These are phyloP conservation scores for Apiospora aurea DNA, from an alignment of 2,329 filamentous ascomycete species.

Conservation along the genomic window DNA sequence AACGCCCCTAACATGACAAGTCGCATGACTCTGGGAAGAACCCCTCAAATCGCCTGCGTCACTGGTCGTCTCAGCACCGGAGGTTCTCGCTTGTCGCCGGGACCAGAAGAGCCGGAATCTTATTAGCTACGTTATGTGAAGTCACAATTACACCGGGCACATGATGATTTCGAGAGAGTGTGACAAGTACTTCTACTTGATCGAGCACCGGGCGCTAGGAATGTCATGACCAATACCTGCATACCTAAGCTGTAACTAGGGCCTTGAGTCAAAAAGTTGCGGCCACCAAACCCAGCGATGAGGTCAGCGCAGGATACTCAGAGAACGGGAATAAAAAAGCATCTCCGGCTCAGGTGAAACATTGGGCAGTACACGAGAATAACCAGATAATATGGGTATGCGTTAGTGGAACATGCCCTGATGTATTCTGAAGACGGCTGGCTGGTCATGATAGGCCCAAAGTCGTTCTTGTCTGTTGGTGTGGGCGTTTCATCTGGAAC, in stretches of 20 bases:
- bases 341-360: not conserved
- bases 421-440: not conserved
- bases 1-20: not conserved
- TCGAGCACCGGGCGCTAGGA: not conserved
- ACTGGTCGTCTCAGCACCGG: not conserved
- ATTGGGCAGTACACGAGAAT: not conserved
- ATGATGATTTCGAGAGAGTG: not conserved
- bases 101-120: not conserved
- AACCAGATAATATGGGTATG: too few relatives aligned
- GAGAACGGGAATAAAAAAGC: not conserved
- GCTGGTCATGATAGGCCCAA: not conserved
- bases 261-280: not conserved
- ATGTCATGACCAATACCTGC: not conserved
- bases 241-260: not conserved
- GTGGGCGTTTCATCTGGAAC: not conserved
- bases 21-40: not conserved
- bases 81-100: not conserved
- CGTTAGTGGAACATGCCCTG: not conserved
- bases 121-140: not conserved
- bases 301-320: not conserved
- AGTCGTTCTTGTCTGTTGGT: not conserved
- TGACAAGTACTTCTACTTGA: not conserved
- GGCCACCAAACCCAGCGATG: not conserved
- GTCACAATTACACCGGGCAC: not conserved
- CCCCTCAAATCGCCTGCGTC: not conserved